Conservation (phyloP, 2,329 filamentous ascomycete species). For the Ciborinia camelliae region DNA sequence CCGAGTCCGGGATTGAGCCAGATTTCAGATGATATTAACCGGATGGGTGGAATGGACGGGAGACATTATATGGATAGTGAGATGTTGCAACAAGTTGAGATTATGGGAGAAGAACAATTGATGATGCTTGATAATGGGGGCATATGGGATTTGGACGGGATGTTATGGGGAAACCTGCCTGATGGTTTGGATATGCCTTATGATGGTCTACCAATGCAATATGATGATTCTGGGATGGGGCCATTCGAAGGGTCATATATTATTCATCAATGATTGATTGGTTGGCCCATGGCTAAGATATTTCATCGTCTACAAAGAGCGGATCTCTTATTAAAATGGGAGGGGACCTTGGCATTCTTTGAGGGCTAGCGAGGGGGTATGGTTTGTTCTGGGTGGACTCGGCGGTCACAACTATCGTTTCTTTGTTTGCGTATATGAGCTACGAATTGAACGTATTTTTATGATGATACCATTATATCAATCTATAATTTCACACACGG, state of each 20-base stretch:
- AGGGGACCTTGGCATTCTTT: neutral
- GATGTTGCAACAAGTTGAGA: conserved; percentile 45
- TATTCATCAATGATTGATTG: conserved; percentile 9
- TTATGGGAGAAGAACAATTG: conserved; percentile 43
- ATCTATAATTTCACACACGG: neutral
- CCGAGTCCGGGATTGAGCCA: conserved; percentile 36
- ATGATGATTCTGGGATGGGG: conserved; percentile 4
- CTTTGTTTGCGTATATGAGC: neutral
- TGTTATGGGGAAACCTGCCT: conserved; percentile 49
- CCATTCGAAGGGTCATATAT: conserved; percentile 7
- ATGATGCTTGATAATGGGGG: conserved; percentile 50
- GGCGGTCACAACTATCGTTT: neutral
- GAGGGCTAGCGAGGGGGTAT: neutral
- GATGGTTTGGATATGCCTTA: conserved; percentile 39
- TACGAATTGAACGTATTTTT: neutral
- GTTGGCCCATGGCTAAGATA: neutral
- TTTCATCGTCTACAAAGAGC: neutral
- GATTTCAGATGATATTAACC: conserved; percentile 33
- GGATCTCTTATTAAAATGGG: neutral
- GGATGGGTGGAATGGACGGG: conserved; percentile 19
- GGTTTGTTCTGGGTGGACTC: neutral
- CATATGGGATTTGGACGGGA: conserved; percentile 55
- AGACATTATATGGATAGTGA: conserved; percentile 30
- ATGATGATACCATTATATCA: conserved; percentile 8
- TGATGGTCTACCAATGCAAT: conserved; percentile 30